A percentile compares a stretch with the other conserved stretches of the same genome.
Conservation (phyloP, 306 rosid genomes). For the Malus sylvestris region DNA sequence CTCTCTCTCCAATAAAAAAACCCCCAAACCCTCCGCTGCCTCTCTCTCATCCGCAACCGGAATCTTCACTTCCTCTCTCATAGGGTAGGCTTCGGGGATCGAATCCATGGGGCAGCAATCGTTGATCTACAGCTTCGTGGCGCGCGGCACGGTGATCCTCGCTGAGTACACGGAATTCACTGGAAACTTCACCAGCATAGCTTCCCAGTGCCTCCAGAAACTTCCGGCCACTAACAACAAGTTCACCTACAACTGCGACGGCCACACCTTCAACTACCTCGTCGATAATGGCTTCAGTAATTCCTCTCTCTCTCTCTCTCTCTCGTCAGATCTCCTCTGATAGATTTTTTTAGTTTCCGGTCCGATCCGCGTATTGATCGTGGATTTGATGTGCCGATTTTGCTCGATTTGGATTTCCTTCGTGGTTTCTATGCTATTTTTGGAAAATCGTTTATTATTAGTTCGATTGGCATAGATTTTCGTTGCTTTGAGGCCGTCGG, state of each 20-base stretch:
- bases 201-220: constrained; percentile 90
- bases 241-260: constrained; percentile 92
- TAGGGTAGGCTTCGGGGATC: constrained; percentile 21
- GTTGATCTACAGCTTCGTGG: constrained; percentile 93
- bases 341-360: not conserved
- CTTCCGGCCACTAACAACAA: constrained; percentile 71
- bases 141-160: constrained; percentile 75
- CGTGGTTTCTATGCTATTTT: not conserved
- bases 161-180: constrained; percentile 84
- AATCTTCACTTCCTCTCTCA: not conserved
- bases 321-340: constrained; percentile 15
- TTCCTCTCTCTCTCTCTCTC: not conserved
- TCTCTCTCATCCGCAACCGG: not conserved
- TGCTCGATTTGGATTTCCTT: constrained; percentile 17
- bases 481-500: not conserved
- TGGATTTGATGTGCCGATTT: not conserved
- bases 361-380: constrained; percentile 23
- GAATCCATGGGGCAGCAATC: constrained; percentile 76
- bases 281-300: constrained; percentile 87
- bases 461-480: not conserved
- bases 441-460: not conserved
- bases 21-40: constrained; percentile 1
- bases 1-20: not conserved
- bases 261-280: constrained; percentile 90
- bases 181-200: constrained; percentile 74